Evolutionary conservation across 2,329 filamentous ascomycete species (phyloP).

Genomic region (Bisporella sp.): DNA sequence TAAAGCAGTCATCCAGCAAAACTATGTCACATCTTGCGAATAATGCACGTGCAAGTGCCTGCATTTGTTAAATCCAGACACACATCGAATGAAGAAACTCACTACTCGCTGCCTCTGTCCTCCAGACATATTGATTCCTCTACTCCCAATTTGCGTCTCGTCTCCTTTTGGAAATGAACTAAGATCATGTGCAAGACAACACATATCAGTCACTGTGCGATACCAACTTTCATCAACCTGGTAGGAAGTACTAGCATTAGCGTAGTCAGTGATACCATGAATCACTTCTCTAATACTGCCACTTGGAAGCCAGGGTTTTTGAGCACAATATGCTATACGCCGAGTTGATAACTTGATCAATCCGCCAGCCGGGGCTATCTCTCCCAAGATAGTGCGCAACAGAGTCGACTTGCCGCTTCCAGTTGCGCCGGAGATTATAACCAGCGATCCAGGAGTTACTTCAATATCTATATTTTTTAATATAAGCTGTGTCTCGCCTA

Average conservation of each 20-base stretch:
- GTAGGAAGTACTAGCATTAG: conserved; percentile 3
- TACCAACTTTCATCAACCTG: conserved; percentile 25
- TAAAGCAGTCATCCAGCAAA: conserved; percentile 41
- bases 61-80: background rate
- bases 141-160: conserved; percentile 33
- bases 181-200: conserved; percentile 21
- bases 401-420: conserved; percentile 28
- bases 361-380: conserved; percentile 19
- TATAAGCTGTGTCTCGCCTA: conserved; percentile 2
- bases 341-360: conserved; percentile 21
- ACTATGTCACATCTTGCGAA: conserved; percentile 34
- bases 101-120: conserved; percentile 38
- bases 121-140: conserved; percentile 36
- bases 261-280: conserved; percentile 18
- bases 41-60: conserved; percentile 38
- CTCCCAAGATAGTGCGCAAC: conserved; percentile 24
- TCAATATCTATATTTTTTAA: conserved; percentile 12
- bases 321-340: conserved; percentile 30
- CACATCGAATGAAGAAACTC: conserved; percentile 9
- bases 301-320: conserved; percentile 32
- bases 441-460: conserved; percentile 6
- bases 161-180: conserved; percentile 28
- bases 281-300: conserved; percentile 29
- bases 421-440: conserved; percentile 20
- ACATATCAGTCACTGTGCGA: conserved; percentile 20